Conservation (phyloP, 768 basidiomycete species). For the Amanita inopinata region DNA sequence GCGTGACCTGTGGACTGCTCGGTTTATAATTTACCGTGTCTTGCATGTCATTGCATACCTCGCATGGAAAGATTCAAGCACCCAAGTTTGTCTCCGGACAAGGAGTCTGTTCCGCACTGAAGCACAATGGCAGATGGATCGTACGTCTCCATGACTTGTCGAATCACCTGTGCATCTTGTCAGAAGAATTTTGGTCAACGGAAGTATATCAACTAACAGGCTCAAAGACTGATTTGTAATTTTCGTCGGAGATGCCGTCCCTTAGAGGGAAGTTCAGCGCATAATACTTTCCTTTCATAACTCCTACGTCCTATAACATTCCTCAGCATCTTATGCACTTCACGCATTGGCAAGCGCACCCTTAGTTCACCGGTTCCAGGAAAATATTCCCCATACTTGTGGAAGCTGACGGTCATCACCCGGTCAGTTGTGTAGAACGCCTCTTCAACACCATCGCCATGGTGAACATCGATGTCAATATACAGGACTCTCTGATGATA, state of each 20-base stretch:
- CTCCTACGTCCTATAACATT: constrained; percentile 68
- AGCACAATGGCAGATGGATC: constrained; percentile 92
- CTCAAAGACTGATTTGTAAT: constrained; percentile 91
- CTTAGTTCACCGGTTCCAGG: constrained; percentile 97
- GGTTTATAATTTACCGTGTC: neutral
- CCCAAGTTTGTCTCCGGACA: constrained; percentile 93
- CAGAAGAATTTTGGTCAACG: neutral
- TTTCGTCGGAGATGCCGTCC: constrained; percentile 92
- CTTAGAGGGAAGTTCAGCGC: constrained; percentile 90
- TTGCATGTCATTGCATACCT: constrained; percentile 33
- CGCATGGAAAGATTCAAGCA: constrained; percentile 96
- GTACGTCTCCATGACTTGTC: constrained; percentile 89
- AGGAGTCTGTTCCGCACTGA: constrained; percentile 95
- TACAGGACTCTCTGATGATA: constrained; percentile 94
- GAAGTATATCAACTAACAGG: constrained; percentile 48
- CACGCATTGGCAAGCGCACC: constrained; percentile 31
- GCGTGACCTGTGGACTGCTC: constrained; percentile 62
- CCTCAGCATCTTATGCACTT: constrained; percentile 6
- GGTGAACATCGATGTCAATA: constrained; percentile 98
- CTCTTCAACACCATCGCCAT: constrained; percentile 98
- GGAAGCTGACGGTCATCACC: constrained; percentile 97
- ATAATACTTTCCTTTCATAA: constrained; percentile 91
- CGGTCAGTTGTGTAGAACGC: constrained; percentile 98
- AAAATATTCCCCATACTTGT: constrained; percentile 99
- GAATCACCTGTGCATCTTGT: constrained; percentile 58